These are phyloP conservation scores for Trichoderma sp. DNA, from an alignment of 2,329 filamentous ascomycete genomes.

Conservation along the genomic window DNA sequence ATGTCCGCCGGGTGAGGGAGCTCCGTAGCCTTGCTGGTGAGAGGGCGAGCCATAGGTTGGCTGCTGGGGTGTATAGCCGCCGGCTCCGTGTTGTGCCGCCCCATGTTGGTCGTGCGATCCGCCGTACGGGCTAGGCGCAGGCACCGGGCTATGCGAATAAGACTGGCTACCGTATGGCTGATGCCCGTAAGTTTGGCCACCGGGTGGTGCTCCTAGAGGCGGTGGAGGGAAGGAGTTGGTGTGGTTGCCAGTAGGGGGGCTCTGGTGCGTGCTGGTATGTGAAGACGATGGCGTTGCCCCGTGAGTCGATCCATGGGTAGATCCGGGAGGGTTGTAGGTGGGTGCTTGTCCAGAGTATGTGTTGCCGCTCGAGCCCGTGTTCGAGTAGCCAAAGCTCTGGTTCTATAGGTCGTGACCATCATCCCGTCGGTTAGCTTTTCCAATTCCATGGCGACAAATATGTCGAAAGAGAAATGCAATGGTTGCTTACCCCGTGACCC, in stretches of 20 bases:
- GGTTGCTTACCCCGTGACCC: slow-evolving; percentile 32
- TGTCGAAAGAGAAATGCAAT: not conserved
- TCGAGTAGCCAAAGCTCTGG: slow-evolving; percentile 63
- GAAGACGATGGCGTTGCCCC: slow-evolving; percentile 25
- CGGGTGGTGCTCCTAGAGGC: slow-evolving; percentile 23
- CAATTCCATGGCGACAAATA: not conserved
- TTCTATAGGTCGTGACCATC: slow-evolving; percentile 33
- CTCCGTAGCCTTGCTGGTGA: slow-evolving; percentile 25
- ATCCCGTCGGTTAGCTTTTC: slow-evolving; percentile 18
- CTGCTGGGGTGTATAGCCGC: slow-evolving; percentile 24
- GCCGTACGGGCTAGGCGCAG: slow-evolving; percentile 11
- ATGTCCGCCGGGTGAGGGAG: slow-evolving; percentile 20
- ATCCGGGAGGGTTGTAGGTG: slow-evolving; percentile 38
- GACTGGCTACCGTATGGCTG: slow-evolving; percentile 20
- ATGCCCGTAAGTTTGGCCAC: slow-evolving; percentile 20
- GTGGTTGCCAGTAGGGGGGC: not conserved
- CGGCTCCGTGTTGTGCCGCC: slow-evolving; percentile 26
- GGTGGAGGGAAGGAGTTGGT: slow-evolving; percentile 22
- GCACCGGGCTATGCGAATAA: slow-evolving; percentile 24
- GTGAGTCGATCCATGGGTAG: slow-evolving; percentile 20
- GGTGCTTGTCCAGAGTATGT: slow-evolving; percentile 63
- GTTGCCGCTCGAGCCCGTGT: slow-evolving; percentile 46
- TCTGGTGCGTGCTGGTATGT: slow-evolving; percentile 31
- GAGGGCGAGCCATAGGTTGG: slow-evolving; percentile 24
- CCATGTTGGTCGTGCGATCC: slow-evolving; percentile 17